A percentile compares a stretch with the other conserved stretches of the same genome.
Conservation (phyloP, 177 flowering plant species). For the Vitis hybrid region DNA sequence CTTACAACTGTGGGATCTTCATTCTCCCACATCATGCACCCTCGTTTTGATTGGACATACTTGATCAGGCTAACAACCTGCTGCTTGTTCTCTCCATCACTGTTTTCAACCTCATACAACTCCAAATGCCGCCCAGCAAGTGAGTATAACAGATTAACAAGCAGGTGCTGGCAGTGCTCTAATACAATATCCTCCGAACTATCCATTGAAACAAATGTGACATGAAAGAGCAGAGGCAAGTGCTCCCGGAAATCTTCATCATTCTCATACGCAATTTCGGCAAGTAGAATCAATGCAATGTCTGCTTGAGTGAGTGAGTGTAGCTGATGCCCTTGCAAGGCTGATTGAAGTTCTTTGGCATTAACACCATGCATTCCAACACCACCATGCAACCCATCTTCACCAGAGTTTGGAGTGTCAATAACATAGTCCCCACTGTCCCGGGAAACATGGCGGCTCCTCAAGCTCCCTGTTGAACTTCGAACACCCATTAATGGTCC, state of each 20-base stretch:
- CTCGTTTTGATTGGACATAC: constrained; percentile 97
- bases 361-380: constrained; percentile 64
- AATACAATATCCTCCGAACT: constrained; percentile 97
- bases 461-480: constrained; percentile 86
- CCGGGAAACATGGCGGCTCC: constrained; percentile 93
- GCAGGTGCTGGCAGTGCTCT: constrained; percentile 96
- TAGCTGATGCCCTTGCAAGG: constrained; percentile 95
- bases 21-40: constrained; percentile 99
- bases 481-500: constrained; percentile 96
- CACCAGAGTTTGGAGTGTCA: constrained; percentile 99
- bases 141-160: constrained; percentile 91
- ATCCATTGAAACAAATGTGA: constrained; percentile 96
- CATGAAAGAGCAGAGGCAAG: constrained; percentile 91
- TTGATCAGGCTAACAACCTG: constrained; percentile 96
- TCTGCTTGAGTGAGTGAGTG: constrained; percentile 95
- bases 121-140: constrained; percentile 97
- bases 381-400: constrained; percentile 77
- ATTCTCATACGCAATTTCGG: constrained; percentile 98
- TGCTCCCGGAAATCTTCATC: constrained; percentile 93
- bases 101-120: constrained; percentile 88
- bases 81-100: constrained; percentile 97
- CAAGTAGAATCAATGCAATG: constrained; percentile 91
- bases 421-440: constrained; percentile 96
- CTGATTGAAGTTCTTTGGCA: constrained; percentile 96
- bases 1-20: constrained; percentile 85